phyloP scores from a whole-genome alignment of 306 rosid genomes.

The Prunus dulcis region DNA sequence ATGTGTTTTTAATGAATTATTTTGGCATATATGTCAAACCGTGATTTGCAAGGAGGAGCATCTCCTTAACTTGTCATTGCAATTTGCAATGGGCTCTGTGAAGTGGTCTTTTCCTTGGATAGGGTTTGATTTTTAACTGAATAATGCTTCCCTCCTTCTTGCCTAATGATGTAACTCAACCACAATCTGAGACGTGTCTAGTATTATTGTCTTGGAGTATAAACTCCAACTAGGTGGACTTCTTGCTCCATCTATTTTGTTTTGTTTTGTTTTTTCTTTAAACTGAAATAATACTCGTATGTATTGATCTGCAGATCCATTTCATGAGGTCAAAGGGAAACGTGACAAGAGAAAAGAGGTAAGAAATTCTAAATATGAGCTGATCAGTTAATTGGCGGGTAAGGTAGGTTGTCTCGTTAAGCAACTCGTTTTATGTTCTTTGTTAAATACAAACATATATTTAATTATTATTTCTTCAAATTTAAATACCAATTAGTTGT shows the following conservation, averaged over 20 bases:
- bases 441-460: too few species aligned
- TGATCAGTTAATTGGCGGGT: background rate
- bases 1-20: too few species aligned
- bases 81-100: background rate
- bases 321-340: conserved; percentile 89
- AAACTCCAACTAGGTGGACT: background rate
- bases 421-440: background rate
- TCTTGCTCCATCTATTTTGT: background rate
- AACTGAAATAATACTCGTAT: background rate
- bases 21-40: too few species aligned
- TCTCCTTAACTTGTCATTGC: too few species aligned
- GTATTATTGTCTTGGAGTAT: background rate
- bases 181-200: background rate
- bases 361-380: conserved; percentile 27
- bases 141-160: too few species aligned
- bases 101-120: background rate
- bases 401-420: background rate
- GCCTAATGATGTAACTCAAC: too few species aligned
- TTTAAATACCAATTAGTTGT: conserved; percentile 10
- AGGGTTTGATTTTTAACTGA: background rate
- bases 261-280: background rate
- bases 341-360: conserved; percentile 85
- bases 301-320: conserved; percentile 61
- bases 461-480: background rate
- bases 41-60: too few species aligned